Conservation (phyloP, 495 filamentous ascomycete species). For the Podospora tetraspora region DNA sequence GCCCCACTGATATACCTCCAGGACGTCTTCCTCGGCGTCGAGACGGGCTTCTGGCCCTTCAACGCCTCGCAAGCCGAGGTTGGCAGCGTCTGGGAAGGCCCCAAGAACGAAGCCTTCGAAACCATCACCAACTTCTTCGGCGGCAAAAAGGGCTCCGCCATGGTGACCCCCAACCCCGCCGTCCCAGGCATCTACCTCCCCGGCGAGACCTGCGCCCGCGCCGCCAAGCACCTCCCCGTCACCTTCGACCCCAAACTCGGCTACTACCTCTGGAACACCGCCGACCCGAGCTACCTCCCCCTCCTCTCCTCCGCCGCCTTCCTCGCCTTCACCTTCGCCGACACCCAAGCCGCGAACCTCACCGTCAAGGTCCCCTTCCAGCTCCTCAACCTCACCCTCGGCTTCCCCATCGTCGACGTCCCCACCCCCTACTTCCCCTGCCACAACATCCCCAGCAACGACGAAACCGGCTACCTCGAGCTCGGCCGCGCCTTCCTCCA, state of each 20-base stretch:
- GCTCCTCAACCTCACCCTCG: constrained; percentile 51
- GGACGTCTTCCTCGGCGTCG: constrained; percentile 37
- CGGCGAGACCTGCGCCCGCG: constrained; percentile 36
- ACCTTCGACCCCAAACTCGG: constrained; percentile 27
- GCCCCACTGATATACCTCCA: constrained; percentile 18
- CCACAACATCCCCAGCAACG: constrained; percentile 23
- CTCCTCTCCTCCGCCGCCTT: constrained; percentile 46
- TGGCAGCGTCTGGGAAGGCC: constrained; percentile 22
- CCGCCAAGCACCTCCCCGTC: constrained; percentile 41
- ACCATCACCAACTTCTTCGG: not conserved
- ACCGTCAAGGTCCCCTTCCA: constrained; percentile 51
- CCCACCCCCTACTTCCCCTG: constrained; percentile 52
- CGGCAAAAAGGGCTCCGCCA: constrained; percentile 5
- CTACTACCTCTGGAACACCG: constrained; percentile 48
- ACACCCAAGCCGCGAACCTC: constrained; percentile 31
- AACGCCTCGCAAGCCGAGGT: constrained; percentile 2
- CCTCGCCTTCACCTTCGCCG: constrained; percentile 46
- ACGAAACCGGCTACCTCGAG: constrained; percentile 19
- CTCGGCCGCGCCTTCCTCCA: constrained; percentile 55
- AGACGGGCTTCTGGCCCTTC: constrained; percentile 34
- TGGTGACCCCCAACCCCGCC: constrained; percentile 29
- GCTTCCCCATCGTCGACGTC: constrained; percentile 40
- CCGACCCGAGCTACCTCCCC: constrained; percentile 33
- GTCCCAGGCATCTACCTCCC: constrained; percentile 46
- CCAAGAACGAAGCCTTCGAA: constrained; percentile 9